Percentiles rank a stretch among this genome's conserved stretches.
Conservation (phyloP, 805 yeast genomes). For the Kluyveromyces nonfermentans region DNA sequence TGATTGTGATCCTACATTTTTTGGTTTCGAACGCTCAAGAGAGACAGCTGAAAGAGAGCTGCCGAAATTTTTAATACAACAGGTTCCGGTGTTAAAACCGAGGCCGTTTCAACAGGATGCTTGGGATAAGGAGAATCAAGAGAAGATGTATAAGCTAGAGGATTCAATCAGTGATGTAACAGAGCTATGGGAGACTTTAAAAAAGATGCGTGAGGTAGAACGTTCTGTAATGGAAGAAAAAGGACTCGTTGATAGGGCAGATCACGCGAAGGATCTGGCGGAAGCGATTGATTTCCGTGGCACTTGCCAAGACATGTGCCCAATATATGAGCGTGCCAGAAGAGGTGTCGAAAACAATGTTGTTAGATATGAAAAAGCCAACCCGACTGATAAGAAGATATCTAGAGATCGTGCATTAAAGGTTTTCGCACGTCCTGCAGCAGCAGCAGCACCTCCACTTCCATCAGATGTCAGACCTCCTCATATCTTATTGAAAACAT, state of each 20-base stretch:
- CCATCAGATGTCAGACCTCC: slow-evolving; percentile 99
- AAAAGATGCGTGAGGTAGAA: slow-evolving; percentile 63
- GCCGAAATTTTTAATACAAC: slow-evolving; percentile 32
- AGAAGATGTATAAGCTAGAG: slow-evolving; percentile 46
- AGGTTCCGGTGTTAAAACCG: slow-evolving; percentile 29
- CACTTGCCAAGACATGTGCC: slow-evolving; percentile 90
- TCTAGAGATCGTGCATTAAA: slow-evolving; percentile 61
- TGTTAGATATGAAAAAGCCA: slow-evolving; percentile 64
- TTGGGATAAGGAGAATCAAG: slow-evolving; percentile 77
- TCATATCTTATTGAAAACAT: slow-evolving; percentile 49
- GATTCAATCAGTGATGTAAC: slow-evolving; percentile 47
- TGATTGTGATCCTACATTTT: not conserved
- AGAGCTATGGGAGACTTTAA: slow-evolving; percentile 65
- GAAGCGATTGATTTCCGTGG: slow-evolving; percentile 88
- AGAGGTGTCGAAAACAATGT: slow-evolving; percentile 84
- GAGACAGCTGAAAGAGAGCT: slow-evolving; percentile 19
- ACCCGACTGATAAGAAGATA: slow-evolving; percentile 43
- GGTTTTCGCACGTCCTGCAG: slow-evolving; percentile 93
- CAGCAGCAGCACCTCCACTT: slow-evolving; percentile 95
- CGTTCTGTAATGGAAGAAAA: slow-evolving; percentile 66
- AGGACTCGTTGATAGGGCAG: slow-evolving; percentile 83
- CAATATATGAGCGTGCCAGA: slow-evolving; percentile 81
- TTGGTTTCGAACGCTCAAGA: slow-evolving; percentile 14
- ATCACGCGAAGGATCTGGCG: slow-evolving; percentile 66
- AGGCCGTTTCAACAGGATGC: slow-evolving; percentile 30